phyloP scores from a whole-genome alignment of 2,329 filamentous ascomycete species.

The Fusarium multiceps region DNA sequence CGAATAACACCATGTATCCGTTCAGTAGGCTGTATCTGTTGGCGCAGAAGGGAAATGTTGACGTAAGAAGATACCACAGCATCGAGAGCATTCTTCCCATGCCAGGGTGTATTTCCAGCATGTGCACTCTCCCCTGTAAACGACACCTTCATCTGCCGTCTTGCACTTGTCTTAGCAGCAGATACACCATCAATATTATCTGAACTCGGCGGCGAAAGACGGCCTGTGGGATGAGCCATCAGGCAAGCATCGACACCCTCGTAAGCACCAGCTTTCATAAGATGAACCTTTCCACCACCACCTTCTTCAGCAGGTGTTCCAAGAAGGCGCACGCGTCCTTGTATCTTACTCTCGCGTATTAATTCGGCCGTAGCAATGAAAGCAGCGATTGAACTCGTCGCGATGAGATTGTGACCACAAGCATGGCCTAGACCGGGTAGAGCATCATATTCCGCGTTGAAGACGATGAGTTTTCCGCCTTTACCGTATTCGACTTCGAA shows the following conservation, averaged over 20 bases:
- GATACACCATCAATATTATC: conserved; percentile 48
- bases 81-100: conserved; percentile 69
- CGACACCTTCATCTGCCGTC: conserved; percentile 62
- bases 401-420: conserved; percentile 34
- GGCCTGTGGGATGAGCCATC: conserved; percentile 45
- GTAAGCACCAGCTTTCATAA: conserved; percentile 59
- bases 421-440: conserved; percentile 30
- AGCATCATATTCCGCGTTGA: conserved; percentile 36
- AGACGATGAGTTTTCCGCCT: conserved; percentile 22
- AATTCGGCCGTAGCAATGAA: conserved; percentile 32
- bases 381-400: conserved; percentile 27
- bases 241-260: conserved; percentile 48
- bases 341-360: not conserved
- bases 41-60: conserved; percentile 62
- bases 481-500: conserved; percentile 32
- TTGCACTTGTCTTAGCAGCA: conserved; percentile 59
- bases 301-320: conserved; percentile 67
- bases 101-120: conserved; percentile 67
- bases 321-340: conserved; percentile 12
- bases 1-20: conserved; percentile 64
- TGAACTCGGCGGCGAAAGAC: not conserved
- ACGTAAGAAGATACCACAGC: conserved; percentile 63
- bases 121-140: conserved; percentile 67
- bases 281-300: conserved; percentile 62
- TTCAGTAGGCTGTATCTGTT: conserved; percentile 65